Conservation (phyloP, 345 rosid species). For the Bruguiera parviflora region DNA sequence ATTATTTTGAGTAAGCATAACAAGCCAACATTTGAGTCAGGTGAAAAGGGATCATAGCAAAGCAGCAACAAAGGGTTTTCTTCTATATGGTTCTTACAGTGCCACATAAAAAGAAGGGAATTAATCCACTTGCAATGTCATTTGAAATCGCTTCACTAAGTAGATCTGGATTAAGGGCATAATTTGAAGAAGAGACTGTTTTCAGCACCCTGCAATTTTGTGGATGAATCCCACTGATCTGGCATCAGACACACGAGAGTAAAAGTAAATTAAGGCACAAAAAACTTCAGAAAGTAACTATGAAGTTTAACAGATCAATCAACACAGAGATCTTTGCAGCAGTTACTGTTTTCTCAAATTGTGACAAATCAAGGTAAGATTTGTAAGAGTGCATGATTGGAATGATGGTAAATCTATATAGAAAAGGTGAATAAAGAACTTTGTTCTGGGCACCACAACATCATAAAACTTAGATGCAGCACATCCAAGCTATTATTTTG, state of each 20-base stretch:
- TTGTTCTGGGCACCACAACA: too few relatives aligned
- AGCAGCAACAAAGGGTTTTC: neutral
- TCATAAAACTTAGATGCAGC: too few relatives aligned
- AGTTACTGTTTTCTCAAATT: neutral
- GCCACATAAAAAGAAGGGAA: slow-evolving; percentile 81
- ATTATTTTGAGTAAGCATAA: neutral
- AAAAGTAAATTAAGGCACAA: neutral
- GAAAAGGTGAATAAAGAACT: too few relatives aligned
- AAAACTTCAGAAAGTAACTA: neutral
- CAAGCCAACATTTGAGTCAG: slow-evolving; percentile 7
- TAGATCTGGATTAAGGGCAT: slow-evolving; percentile 55
- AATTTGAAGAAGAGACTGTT: slow-evolving; percentile 63
- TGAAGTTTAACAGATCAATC: neutral
- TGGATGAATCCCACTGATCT: slow-evolving; percentile 74
- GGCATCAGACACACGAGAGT: slow-evolving; percentile 24
- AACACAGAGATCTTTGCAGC: neutral
- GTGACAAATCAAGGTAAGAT: neutral
- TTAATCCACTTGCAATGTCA: slow-evolving; percentile 65
- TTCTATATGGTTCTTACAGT: slow-evolving; percentile 46
- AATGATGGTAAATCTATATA: too few relatives aligned
- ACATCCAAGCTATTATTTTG: too few relatives aligned
- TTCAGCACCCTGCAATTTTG: slow-evolving; percentile 66
- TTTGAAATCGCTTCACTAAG: slow-evolving; percentile 55
- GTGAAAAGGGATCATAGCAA: slow-evolving; percentile 1
- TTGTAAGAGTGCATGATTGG: neutral